Conservation (phyloP, 2,329 filamentous ascomycete genomes). For the Chaetomium sp. region DNA sequence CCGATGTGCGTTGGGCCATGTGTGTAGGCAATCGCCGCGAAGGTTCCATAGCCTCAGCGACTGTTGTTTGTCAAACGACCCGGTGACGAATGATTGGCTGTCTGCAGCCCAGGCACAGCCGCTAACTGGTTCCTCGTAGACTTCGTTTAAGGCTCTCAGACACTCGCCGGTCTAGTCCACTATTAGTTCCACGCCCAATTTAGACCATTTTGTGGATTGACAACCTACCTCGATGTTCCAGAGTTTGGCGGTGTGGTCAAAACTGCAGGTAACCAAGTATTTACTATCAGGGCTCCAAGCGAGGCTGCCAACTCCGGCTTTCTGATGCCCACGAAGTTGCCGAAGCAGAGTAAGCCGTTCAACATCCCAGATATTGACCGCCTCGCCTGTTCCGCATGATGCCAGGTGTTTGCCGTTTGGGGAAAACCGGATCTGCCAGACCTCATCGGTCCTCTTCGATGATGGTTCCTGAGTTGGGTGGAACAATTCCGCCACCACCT, state of each 20-base stretch:
- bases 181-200: not conserved
- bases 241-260: constrained; percentile 65
- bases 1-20: constrained; percentile 65
- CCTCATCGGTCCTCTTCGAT: constrained; percentile 62
- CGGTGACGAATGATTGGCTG: constrained; percentile 70
- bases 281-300: constrained; percentile 90
- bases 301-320: constrained; percentile 64
- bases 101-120: constrained; percentile 85
- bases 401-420: constrained; percentile 78
- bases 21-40: constrained; percentile 53
- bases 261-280: constrained; percentile 76
- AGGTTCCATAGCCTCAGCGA: constrained; percentile 67
- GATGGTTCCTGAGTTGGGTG: constrained; percentile 35
- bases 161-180: constrained; percentile 52
- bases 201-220: too few species aligned
- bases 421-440: constrained; percentile 89
- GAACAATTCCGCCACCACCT: constrained; percentile 60
- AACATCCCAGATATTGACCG: constrained; percentile 78
- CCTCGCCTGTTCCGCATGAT: constrained; percentile 69
- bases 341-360: constrained; percentile 59
- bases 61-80: constrained; percentile 61
- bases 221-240: constrained; percentile 63
- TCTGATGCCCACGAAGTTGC: constrained; percentile 57
- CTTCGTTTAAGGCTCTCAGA: constrained; percentile 59
- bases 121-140: constrained; percentile 71